Percentiles rank a stretch among this genome's conserved stretches.
Conservation (phyloP, 2,329 filamentous ascomycete genomes). For the Diaporthe humulicola region DNA sequence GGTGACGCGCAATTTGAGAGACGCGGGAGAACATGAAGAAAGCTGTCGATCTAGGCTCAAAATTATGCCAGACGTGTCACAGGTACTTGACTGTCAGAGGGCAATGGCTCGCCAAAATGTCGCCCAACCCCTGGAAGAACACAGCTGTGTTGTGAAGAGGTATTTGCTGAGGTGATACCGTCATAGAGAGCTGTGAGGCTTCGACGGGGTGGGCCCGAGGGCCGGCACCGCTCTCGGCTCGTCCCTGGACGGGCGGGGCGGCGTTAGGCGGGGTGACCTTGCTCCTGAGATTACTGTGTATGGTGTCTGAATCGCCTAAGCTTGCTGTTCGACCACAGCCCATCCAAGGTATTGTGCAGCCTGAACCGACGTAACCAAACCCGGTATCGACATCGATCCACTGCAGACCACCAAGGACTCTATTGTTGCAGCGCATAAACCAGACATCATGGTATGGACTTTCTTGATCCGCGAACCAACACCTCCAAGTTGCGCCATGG, state of each 20-base stretch:
- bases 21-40: constrained; percentile 80
- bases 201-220: constrained; percentile 16
- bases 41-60: neutral
- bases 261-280: constrained; percentile 33
- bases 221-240: constrained; percentile 35
- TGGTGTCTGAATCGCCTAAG: neutral
- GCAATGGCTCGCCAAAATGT: neutral
- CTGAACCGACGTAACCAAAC: neutral
- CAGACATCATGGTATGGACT: constrained; percentile 36
- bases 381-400: neutral
- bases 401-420: neutral
- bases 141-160: neutral
- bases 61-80: neutral
- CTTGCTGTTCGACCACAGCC: constrained; percentile 7
- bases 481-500: neutral
- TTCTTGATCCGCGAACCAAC: neutral
- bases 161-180: constrained; percentile 36
- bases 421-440: neutral
- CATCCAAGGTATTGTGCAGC: neutral
- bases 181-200: constrained; percentile 1
- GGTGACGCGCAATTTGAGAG: constrained; percentile 79
- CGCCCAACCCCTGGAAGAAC: neutral
- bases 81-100: neutral
- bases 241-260: constrained; percentile 22
- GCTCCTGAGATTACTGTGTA: neutral